phyloP scores from a whole-genome alignment of 148 eudicot species.

The Chenopodium formosanum region DNA sequence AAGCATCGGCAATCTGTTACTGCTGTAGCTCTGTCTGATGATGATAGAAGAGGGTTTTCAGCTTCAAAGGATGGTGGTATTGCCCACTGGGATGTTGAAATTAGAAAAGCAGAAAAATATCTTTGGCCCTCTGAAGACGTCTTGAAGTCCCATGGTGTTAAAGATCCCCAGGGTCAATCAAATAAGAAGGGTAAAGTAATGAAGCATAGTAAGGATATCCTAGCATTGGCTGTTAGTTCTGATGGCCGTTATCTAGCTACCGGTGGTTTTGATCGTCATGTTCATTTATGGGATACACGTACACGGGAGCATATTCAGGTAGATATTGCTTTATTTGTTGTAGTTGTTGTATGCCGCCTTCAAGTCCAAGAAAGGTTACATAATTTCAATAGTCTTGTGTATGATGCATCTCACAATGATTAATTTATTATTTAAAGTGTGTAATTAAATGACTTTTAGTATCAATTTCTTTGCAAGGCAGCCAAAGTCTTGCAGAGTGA shows the following conservation, averaged over 20 bases:
- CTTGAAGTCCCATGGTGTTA: constrained; percentile 68
- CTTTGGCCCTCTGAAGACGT: constrained; percentile 74
- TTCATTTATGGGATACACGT: constrained; percentile 96
- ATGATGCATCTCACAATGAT: neutral
- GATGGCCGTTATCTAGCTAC: constrained; percentile 93
- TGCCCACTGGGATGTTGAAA: constrained; percentile 82
- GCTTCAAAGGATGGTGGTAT: constrained; percentile 92
- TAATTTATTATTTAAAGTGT: neutral
- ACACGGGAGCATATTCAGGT: constrained; percentile 84
- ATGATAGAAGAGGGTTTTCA: constrained; percentile 82
- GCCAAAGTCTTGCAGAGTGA: neutral
- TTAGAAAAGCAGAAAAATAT: constrained; percentile 73
- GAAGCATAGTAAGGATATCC: constrained; percentile 65
- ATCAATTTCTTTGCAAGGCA: neutral
- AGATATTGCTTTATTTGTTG: constrained; percentile 6
- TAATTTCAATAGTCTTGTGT: neutral
- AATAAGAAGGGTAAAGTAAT: constrained; percentile 20
- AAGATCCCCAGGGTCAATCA: constrained; percentile 65
- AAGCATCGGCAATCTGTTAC: constrained; percentile 89
- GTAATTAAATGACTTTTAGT: neutral
- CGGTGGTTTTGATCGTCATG: constrained; percentile 90
- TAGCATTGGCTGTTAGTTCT: constrained; percentile 79
- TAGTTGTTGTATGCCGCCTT: neutral
- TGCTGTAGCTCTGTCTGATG: constrained; percentile 73
- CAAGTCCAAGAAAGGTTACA: neutral